phyloP scores from a whole-genome alignment of 1,284 basidiomycete genomes.

The Tremellales sp. region DNA sequence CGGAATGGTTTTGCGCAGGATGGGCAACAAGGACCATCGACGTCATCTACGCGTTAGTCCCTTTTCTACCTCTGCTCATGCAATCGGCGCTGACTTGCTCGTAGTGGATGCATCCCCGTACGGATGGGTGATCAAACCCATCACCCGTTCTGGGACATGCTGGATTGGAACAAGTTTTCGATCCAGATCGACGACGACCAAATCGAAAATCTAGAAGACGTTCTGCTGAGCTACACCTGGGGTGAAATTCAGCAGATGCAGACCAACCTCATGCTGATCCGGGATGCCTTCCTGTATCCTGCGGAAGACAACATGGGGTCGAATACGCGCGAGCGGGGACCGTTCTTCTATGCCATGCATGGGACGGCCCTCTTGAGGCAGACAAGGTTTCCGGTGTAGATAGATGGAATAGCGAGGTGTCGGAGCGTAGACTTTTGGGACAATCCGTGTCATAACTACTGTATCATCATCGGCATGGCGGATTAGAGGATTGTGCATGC shows the following conservation, averaged over 20 bases:
- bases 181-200: conserved; percentile 37
- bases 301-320: conserved; percentile 41
- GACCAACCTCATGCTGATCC: conserved; percentile 47
- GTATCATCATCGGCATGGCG: too few species aligned
- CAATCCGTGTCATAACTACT: too few species aligned
- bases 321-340: conserved; percentile 43
- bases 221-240: conserved; percentile 44
- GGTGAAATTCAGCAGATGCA: conserved; percentile 48
- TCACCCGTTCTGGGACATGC: conserved; percentile 44
- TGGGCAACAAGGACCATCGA: conserved; percentile 52
- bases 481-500: too few species aligned
- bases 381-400: conserved; percentile 43
- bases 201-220: conserved; percentile 37
- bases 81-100: too few species aligned
- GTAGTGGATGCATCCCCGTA: conserved; percentile 50
- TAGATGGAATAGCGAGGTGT: too few species aligned
- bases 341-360: conserved; percentile 49
- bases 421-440: too few species aligned
- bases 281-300: conserved; percentile 51
- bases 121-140: conserved; percentile 42
- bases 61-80: too few species aligned
- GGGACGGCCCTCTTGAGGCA: conserved; percentile 46
- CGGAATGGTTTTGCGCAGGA: conserved; percentile 20
- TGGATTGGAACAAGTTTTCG: conserved; percentile 46
- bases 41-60: conserved; percentile 51